Evolutionary conservation across 805 yeast species (phyloP).

Genomic region (Suhomyces sp.): DNA sequence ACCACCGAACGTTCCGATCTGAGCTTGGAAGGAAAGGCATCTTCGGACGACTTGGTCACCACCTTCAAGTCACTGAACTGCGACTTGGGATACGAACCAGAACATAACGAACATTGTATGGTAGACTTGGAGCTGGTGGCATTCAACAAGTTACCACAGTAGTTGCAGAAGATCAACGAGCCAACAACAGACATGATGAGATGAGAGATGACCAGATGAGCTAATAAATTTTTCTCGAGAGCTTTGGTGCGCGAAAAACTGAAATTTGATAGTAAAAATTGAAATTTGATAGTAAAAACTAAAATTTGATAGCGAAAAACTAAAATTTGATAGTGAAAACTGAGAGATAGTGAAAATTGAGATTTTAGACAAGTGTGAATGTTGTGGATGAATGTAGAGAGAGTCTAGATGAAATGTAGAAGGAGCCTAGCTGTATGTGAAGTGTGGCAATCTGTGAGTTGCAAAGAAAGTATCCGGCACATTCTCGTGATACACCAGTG

Average conservation of each 20-base stretch:
- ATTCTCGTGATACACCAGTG: no score
- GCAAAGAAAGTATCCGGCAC: no score
- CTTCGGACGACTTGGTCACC: conserved; percentile 81
- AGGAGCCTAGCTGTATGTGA: no score
- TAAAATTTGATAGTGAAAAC: no score
- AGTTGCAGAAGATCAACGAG: conserved; percentile 86
- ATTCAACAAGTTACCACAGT: conserved; percentile 88
- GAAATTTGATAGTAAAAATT: no score
- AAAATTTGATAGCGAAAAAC: no score
- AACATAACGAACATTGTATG: conserved; percentile 57
- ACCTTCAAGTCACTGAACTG: conserved; percentile 79
- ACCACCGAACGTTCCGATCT: conserved; percentile 84
- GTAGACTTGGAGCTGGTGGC: conserved; percentile 48
- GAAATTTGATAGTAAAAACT: no score
- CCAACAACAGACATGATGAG: conserved; percentile 87
- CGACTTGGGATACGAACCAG: conserved; percentile 40
- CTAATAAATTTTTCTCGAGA: background rate
- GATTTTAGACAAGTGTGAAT: no score
- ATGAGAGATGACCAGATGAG: background rate
- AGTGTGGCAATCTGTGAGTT: no score
- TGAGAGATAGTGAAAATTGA: no score
- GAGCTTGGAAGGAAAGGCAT: conserved; percentile 88
- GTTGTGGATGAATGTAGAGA: no score
- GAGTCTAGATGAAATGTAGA: no score
- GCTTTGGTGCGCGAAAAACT: background rate